Percentiles rank a stretch among this genome's conserved stretches.
Evolutionary conservation across 2,329 filamentous ascomycete species (phyloP).

Genomic region (Phialemoniopsis sp.): DNA sequence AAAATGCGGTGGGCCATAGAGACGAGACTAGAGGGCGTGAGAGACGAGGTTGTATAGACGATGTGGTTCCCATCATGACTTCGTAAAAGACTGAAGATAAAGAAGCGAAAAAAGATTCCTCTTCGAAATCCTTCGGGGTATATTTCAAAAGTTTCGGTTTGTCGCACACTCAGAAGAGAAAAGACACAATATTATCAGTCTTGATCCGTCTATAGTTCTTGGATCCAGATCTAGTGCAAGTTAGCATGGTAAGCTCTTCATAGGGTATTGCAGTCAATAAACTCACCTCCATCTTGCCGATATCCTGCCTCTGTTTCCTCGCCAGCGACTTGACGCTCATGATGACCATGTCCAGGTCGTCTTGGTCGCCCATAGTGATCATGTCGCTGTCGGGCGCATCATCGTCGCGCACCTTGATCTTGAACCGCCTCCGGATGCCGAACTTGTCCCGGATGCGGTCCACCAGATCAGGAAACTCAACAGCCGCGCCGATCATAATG

Average conservation of each 20-base stretch:
- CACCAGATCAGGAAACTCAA: slow-evolving; percentile 74
- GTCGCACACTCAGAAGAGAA: not conserved
- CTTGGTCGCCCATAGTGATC: slow-evolving; percentile 96
- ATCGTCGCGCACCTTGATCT: slow-evolving; percentile 85
- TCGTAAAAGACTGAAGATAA: slow-evolving; percentile 4
- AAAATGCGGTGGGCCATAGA: no score
- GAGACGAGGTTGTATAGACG: slow-evolving; percentile 20
- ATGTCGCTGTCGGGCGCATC: slow-evolving; percentile 74
- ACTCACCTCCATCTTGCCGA: slow-evolving; percentile 93
- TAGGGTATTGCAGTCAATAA: not conserved
- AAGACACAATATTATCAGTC: not conserved
- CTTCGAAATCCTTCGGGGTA: slow-evolving; percentile 4
- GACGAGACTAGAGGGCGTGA: not conserved
- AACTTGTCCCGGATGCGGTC: slow-evolving; percentile 86
- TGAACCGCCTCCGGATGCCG: slow-evolving; percentile 70
- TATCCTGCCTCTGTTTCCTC: slow-evolving; percentile 70
- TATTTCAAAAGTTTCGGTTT: slow-evolving; percentile 5
- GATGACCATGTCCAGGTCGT: slow-evolving; percentile 88
- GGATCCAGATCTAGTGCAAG: slow-evolving; percentile 23
- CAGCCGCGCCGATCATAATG: slow-evolving; percentile 73
- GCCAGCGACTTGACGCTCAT: slow-evolving; percentile 64
- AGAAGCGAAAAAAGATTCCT: not conserved
- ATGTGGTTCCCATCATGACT: slow-evolving; percentile 28
- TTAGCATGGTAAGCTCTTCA: slow-evolving; percentile 14
- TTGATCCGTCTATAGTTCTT: slow-evolving; percentile 18